A percentile compares a stretch with the other conserved stretches of the same genome.
phyloP scores from a whole-genome alignment of 768 basidiomycete genomes.

The Coprinellus micaceus region DNA sequence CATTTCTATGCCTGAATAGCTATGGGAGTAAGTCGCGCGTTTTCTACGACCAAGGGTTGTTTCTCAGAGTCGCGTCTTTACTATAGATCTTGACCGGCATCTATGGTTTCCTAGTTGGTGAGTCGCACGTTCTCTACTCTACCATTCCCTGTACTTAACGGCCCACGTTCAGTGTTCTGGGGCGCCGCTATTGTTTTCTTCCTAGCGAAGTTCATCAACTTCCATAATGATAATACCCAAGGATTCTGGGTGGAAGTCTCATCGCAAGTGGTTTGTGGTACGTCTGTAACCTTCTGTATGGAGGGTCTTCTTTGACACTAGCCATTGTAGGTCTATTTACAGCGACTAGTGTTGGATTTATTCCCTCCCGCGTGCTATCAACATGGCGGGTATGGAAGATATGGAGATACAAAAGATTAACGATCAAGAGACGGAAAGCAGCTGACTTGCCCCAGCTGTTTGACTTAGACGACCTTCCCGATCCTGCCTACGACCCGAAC shows the following conservation, averaged over 20 bases:
- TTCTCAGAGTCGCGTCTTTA: too few species aligned
- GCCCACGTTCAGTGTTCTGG: conserved; percentile 66
- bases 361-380: conserved; percentile 72
- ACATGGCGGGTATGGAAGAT: conserved; percentile 76
- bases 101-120: conserved; percentile 74
- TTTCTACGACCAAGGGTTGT: not conserved
- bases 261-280: conserved; percentile 75
- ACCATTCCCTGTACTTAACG: conserved; percentile 6
- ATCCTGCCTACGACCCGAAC: conserved; percentile 67
- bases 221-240: conserved; percentile 64
- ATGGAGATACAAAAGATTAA: conserved; percentile 66
- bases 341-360: conserved; percentile 73
- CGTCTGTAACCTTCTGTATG: conserved; percentile 7
- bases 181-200: conserved; percentile 81
- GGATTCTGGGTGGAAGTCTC: conserved; percentile 81
- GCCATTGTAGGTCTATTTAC: conserved; percentile 62
- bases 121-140: conserved; percentile 13
- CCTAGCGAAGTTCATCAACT: conserved; percentile 62
- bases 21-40: conserved; percentile 52
- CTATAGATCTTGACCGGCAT: conserved; percentile 59
- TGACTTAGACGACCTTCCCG: conserved; percentile 77
- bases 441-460: conserved; percentile 66
- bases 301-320: not conserved
- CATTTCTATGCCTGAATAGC: conserved; percentile 33
- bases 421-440: conserved; percentile 52